Evolutionary conservation across 2,329 filamentous ascomycete genomes (phyloP), one percentile per base, ranked within the genome.

Genomic region (Aureobasidium namibiae): DNA sequence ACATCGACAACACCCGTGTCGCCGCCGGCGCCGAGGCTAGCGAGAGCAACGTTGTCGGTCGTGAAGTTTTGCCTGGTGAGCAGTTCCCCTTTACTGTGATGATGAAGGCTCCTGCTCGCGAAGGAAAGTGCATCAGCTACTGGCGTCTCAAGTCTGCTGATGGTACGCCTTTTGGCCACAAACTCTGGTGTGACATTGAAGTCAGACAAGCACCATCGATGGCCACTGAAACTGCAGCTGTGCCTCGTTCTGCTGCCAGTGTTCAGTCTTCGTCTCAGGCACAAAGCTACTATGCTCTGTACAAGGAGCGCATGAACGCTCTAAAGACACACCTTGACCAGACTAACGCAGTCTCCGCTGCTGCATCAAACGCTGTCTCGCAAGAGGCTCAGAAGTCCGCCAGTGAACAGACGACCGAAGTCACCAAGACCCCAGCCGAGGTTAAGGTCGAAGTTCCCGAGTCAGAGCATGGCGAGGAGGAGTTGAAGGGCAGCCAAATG

Each of bases 141-240:
- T 99, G 94, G 94, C 91, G 92, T 63, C 78, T 99, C 65, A 95
- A 92, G 66, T 85, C 89, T 61, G 80, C 85, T 8, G 85, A 90
- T 60, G 92, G 92, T 24, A 78, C 82, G 64, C 88, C 90, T 64
- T 96, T 97, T 65, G 94, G 94, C 39, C 89, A 96, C 76, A 89
- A 91, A 68, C 80, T 99, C 49, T 99, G 92, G 92, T 96, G 92
- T 70, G 91, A 97, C 65, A 84, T 99, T 63, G 82, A 84, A 53
- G 90, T 96, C 60, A 65, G 76, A 42, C 60, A 59, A 34, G 44
- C 45, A 23, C 41, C 21, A 11, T 21, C 39, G 6, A n/a, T 7
- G 5, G 9, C 21, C 9, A 21, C 38, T 8, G 46, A 53, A 26
- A 31, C 45, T 31, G 26, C 9, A 11, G 14, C 57, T 9, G 16